Conservation (phyloP, 805 yeast genomes). For the Jamesozyma lodderae region DNA sequence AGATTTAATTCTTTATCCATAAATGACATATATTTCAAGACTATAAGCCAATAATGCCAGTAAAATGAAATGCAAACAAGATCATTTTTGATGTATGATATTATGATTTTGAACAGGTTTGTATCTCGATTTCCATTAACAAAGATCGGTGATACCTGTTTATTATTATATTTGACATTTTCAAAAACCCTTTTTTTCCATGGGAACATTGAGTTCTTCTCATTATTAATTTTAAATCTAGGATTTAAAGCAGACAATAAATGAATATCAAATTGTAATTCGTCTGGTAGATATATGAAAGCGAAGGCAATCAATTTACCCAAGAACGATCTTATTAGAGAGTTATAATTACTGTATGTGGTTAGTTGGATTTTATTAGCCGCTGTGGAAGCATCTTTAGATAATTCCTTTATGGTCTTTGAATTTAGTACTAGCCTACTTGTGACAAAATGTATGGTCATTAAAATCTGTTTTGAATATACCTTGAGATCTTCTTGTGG, state of each 20-base stretch:
- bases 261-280: constrained; percentile 20
- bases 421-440: constrained; percentile 21
- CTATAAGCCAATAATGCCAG: constrained; percentile 29
- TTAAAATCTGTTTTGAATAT: constrained; percentile 20
- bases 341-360: constrained; percentile 15
- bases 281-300: constrained; percentile 24
- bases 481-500: constrained; percentile 13
- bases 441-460: constrained; percentile 23
- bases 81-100: constrained; percentile 27
- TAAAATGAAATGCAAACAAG: constrained; percentile 22
- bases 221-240: constrained; percentile 5
- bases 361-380: neutral
- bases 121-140: constrained; percentile 7
- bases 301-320: constrained; percentile 28
- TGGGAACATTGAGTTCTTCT: constrained; percentile 8
- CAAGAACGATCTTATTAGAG: constrained; percentile 21
- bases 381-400: neutral
- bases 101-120: constrained; percentile 19
- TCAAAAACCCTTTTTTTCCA: constrained; percentile 20
- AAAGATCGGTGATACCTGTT: neutral
- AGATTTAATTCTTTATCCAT: neutral
- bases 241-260: constrained; percentile 10
- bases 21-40: constrained; percentile 7
- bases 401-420: constrained; percentile 8
- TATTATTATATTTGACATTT: neutral